These are phyloP conservation scores for Myriosclerotinia duriaeana DNA, from an alignment of 2,329 filamentous ascomycete genomes.

Conservation along the genomic window DNA sequence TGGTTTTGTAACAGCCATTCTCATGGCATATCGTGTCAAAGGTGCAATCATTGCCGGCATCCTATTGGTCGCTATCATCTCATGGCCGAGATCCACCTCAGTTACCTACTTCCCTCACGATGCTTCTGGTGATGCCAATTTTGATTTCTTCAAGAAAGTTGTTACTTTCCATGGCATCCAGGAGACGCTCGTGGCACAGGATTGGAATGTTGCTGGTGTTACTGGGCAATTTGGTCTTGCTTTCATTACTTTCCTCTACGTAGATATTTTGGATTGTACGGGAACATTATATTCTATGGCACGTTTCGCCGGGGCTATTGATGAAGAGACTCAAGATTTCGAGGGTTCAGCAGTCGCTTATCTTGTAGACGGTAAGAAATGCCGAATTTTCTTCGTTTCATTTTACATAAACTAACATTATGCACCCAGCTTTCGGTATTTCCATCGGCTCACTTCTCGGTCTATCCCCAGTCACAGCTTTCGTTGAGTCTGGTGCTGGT, in stretches of 20 bases:
- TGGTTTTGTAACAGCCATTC: slow-evolving; percentile 72
- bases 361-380: slow-evolving; percentile 59
- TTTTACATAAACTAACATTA: neutral
- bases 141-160: slow-evolving; percentile 86
- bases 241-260: slow-evolving; percentile 85
- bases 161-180: slow-evolving; percentile 79
- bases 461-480: slow-evolving; percentile 78
- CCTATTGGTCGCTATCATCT: slow-evolving; percentile 80
- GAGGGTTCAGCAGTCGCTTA: slow-evolving; percentile 83
- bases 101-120: slow-evolving; percentile 83
- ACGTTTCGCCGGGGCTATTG: slow-evolving; percentile 74
- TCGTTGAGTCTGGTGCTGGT: slow-evolving; percentile 84
- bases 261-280: slow-evolving; percentile 84
- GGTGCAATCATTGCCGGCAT: slow-evolving; percentile 84
- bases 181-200: slow-evolving; percentile 67
- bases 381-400: neutral
- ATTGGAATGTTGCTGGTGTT: slow-evolving; percentile 69
- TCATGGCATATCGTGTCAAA: slow-evolving; percentile 85
- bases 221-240: slow-evolving; percentile 78
- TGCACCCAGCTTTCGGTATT: slow-evolving; percentile 60
- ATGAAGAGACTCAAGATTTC: slow-evolving; percentile 81
- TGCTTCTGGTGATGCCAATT: slow-evolving; percentile 63
- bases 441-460: slow-evolving; percentile 79
- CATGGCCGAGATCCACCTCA: slow-evolving; percentile 75
- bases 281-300: slow-evolving; percentile 90